phyloP scores from a whole-genome alignment of 495 filamentous ascomycete genomes.

The Pyronema omphalodes region DNA sequence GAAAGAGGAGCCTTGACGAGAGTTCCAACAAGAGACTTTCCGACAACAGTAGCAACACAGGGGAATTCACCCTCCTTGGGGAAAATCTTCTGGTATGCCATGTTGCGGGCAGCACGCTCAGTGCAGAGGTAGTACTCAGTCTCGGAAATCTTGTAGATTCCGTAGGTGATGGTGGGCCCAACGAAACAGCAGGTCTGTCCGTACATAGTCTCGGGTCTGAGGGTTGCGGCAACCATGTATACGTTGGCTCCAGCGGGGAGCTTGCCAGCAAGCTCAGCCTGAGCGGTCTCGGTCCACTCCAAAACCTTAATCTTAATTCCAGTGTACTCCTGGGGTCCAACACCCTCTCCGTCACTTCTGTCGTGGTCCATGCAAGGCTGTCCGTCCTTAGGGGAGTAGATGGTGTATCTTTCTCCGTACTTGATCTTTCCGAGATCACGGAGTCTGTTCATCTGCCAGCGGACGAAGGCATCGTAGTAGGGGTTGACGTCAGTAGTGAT shows the following conservation, averaged over 20 bases:
- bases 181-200: constrained; percentile 95
- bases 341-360: constrained; percentile 74
- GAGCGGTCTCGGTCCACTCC: constrained; percentile 62
- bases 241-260: constrained; percentile 67
- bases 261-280: constrained; percentile 50
- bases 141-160: constrained; percentile 66
- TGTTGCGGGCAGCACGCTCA: constrained; percentile 78
- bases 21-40: constrained; percentile 69
- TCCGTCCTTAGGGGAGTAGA: constrained; percentile 92
- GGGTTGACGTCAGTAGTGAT: constrained; percentile 95
- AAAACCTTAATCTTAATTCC: constrained; percentile 75
- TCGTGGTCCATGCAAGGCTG: constrained; percentile 98
- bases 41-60: constrained; percentile 50
- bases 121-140: constrained; percentile 75
- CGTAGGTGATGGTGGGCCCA: constrained; percentile 76
- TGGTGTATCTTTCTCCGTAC: constrained; percentile 85
- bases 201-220: constrained; percentile 96
- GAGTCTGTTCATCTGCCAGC: constrained; percentile 94
- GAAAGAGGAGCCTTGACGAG: constrained; percentile 76
- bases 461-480: constrained; percentile 87
- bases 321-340: constrained; percentile 81
- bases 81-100: constrained; percentile 85
- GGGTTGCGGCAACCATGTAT: constrained; percentile 76
- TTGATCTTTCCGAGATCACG: constrained; percentile 80
- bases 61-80: constrained; percentile 54